phyloP scores from a whole-genome alignment of 768 basidiomycete species.

The Pulveroboletus sp. region DNA sequence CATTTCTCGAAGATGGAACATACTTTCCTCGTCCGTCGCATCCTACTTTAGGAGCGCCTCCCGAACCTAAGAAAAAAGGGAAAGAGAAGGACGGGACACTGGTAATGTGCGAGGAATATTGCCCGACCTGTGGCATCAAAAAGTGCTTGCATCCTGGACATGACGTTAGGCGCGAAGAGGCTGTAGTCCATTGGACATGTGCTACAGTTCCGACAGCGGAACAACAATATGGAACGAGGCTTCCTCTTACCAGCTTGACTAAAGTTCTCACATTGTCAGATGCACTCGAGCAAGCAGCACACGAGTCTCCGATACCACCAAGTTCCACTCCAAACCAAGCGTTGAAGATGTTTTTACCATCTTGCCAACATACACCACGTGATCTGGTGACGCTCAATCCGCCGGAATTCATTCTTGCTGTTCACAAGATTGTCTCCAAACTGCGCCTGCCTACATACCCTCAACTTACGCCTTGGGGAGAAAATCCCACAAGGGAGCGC shows the following conservation, averaged over 20 bases:
- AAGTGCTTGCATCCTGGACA: slow-evolving; percentile 24
- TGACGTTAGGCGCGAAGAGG: slow-evolving; percentile 19
- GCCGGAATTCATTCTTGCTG: slow-evolving; percentile 28
- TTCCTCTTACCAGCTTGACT: slow-evolving; percentile 19
- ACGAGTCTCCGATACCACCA: slow-evolving; percentile 2
- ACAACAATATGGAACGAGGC: slow-evolving; percentile 13
- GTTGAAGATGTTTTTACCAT: slow-evolving; percentile 3
- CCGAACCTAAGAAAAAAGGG: slow-evolving; percentile 23
- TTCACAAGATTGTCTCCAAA: slow-evolving; percentile 19
- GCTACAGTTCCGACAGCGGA: slow-evolving; percentile 19
- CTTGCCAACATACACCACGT: slow-evolving; percentile 17
- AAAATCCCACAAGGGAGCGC: slow-evolving; percentile 16
- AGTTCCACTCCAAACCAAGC: slow-evolving; percentile 1
- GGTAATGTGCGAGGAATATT: slow-evolving; percentile 20
- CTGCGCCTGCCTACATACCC: slow-evolving; percentile 22
- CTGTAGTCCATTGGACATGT: slow-evolving; percentile 19
- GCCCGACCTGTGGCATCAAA: slow-evolving; percentile 28
- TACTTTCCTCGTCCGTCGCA: slow-evolving; percentile 31
- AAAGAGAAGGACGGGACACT: slow-evolving; percentile 20
- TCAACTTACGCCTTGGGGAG: slow-evolving; percentile 5
- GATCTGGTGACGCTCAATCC: slow-evolving; percentile 21
- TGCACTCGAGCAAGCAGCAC: slow-evolving; percentile 4
- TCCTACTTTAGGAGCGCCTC: slow-evolving; percentile 2
- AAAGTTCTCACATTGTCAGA: slow-evolving; percentile 11
- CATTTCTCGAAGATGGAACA: slow-evolving; percentile 38